Evolutionary conservation across 441 rosid species (phyloP).

Genomic region (Brassica hybrid): DNA sequence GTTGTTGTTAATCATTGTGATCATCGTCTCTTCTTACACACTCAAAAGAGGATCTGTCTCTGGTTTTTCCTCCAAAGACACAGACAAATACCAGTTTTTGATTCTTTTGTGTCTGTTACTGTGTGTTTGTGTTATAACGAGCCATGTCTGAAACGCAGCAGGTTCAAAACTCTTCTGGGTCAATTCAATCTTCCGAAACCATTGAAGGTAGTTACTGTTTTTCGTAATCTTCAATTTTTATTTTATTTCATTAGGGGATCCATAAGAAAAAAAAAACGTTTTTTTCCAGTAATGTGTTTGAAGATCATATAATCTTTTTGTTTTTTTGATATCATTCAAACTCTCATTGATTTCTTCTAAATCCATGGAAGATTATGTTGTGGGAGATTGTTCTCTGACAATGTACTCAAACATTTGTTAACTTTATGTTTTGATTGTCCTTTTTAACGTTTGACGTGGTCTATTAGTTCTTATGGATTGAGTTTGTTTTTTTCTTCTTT

Average conservation of each 20-base stretch:
- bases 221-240: neutral
- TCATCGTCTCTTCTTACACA: slow-evolving; percentile 33
- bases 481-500: neutral
- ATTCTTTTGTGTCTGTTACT: slow-evolving; percentile 29
- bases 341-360: too few relatives aligned
- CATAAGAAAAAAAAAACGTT: slow-evolving; percentile 7
- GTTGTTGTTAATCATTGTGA: slow-evolving; percentile 37
- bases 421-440: too few relatives aligned
- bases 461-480: neutral
- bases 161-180: slow-evolving; percentile 62
- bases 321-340: too few relatives aligned
- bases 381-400: too few relatives aligned
- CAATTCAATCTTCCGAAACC: slow-evolving; percentile 63
- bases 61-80: slow-evolving; percentile 20
- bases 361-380: too few relatives aligned
- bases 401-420: too few relatives aligned
- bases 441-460: too few relatives aligned
- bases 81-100: slow-evolving; percentile 11
- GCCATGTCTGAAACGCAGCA: slow-evolving; percentile 71
- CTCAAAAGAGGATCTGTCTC: slow-evolving; percentile 13
- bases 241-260: slow-evolving; percentile 24
- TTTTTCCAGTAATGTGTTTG: slow-evolving; percentile 37
- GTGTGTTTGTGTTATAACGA: slow-evolving; percentile 29
- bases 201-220: slow-evolving; percentile 58
- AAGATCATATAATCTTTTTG: too few relatives aligned